Conservation (phyloP, 768 basidiomycete genomes). For the Boletus pseudo-olivaceus region DNA sequence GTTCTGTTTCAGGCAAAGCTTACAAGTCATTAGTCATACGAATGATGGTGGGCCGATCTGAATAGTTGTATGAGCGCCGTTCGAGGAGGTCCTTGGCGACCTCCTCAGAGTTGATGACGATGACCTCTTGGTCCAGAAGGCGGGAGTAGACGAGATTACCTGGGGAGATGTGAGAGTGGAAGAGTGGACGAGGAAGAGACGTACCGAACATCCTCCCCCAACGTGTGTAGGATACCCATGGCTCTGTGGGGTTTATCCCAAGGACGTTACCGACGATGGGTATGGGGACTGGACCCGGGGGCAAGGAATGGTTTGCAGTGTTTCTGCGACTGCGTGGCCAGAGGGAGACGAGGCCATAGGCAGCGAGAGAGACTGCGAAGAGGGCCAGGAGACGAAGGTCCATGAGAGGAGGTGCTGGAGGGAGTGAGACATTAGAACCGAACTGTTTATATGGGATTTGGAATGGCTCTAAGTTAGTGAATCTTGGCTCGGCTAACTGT, state of each 20-base stretch:
- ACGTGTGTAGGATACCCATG: slow-evolving; percentile 32
- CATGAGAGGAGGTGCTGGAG: background rate
- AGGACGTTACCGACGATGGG: slow-evolving; percentile 30
- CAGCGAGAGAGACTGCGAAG: slow-evolving; percentile 1
- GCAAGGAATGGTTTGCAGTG: slow-evolving; percentile 26
- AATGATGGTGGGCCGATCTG: slow-evolving; percentile 37
- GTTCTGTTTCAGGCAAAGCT: background rate
- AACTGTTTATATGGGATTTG: background rate
- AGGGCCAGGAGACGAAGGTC: slow-evolving; percentile 15
- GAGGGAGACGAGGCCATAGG: slow-evolving; percentile 2
- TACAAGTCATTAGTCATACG: slow-evolving; percentile 31
- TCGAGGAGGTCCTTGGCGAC: slow-evolving; percentile 43
- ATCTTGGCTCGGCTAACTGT: background rate
- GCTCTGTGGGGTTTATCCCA: slow-evolving; percentile 24
- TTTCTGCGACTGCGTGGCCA: slow-evolving; percentile 8
- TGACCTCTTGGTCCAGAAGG: slow-evolving; percentile 34
- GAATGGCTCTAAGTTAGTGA: background rate
- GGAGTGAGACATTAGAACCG: background rate
- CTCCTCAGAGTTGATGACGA: slow-evolving; percentile 40
- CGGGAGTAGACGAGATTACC: slow-evolving; percentile 38
- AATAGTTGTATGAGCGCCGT: slow-evolving; percentile 42
- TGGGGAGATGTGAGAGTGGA: background rate
- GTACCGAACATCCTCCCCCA: slow-evolving; percentile 33
- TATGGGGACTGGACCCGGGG: slow-evolving; percentile 52
- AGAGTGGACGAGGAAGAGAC: background rate